Evolutionary conservation across 2,329 filamentous ascomycete genomes (phyloP).

Genomic region (Ophiostoma perfectum): DNA sequence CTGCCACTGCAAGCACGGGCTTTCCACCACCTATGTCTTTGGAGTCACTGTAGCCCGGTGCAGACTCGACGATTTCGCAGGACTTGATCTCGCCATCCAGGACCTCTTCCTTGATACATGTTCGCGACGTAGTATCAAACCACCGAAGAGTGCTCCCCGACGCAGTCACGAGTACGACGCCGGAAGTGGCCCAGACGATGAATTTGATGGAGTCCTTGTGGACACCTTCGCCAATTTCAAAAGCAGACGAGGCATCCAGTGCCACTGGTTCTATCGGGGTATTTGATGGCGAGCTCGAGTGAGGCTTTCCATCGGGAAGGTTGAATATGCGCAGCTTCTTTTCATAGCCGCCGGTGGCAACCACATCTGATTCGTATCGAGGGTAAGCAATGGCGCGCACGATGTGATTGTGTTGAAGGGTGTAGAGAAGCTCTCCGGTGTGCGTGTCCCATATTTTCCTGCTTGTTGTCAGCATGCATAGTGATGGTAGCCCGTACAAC

Average conservation of each 20-base stretch:
- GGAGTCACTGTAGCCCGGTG: constrained; percentile 52
- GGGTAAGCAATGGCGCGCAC: constrained; percentile 90
- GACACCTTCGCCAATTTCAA: constrained; percentile 80
- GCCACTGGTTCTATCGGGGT: constrained; percentile 38
- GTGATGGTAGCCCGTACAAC: neutral
- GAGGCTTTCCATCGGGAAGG: constrained; percentile 55
- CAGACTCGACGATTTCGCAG: constrained; percentile 76
- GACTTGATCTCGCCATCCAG: constrained; percentile 84
- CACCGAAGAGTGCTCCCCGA: constrained; percentile 89
- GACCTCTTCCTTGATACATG: constrained; percentile 67
- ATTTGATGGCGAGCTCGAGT: constrained; percentile 32
- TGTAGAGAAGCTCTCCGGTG: constrained; percentile 81
- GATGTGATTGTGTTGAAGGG: constrained; percentile 88
- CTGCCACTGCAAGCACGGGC: constrained; percentile 78
- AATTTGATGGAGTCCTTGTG: constrained; percentile 91
- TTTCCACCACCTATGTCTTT: constrained; percentile 61
- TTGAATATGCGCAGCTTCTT: constrained; percentile 96
- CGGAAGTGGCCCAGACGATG: constrained; percentile 87
- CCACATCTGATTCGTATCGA: constrained; percentile 70
- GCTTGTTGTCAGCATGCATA: constrained; percentile 20
- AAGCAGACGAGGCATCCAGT: constrained; percentile 58
- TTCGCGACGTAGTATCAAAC: constrained; percentile 79
- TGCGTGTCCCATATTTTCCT: constrained; percentile 98
- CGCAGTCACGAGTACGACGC: constrained; percentile 83
- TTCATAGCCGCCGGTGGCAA: constrained; percentile 91